A percentile compares a stretch with the other conserved stretches of the same genome.
Conservation (phyloP, 106 monocot genomes). For the Apostasia ramifera region DNA sequence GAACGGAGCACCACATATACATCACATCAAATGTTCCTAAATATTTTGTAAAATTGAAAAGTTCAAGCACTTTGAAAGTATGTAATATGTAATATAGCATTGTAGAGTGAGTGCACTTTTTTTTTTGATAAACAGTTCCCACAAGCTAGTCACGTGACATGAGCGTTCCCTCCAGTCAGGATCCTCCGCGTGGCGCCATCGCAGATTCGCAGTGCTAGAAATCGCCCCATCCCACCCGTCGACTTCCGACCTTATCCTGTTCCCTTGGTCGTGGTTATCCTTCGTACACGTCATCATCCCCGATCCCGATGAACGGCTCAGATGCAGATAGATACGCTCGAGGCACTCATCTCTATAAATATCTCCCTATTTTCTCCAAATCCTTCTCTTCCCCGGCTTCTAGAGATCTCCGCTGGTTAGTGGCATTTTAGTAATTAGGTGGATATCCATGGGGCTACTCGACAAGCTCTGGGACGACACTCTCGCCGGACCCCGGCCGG, state of each 20-base stretch:
- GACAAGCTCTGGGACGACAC: conserved; percentile 81
- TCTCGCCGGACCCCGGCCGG: conserved; percentile 62
- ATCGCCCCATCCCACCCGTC: not conserved
- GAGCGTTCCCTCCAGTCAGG: too few species aligned
- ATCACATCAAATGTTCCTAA: too few species aligned
- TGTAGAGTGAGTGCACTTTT: too few species aligned
- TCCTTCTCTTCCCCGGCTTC: not conserved
- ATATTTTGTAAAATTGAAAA: too few species aligned
- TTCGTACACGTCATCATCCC: not conserved
- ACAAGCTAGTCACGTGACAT: too few species aligned
- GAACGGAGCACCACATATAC: too few species aligned
- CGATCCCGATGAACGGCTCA: not conserved
- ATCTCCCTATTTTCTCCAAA: not conserved
- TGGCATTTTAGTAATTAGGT: conserved; percentile 1
- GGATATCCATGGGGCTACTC: conserved; percentile 44
- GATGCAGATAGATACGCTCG: too few species aligned
- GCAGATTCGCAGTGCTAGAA: too few species aligned
- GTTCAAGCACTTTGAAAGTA: too few species aligned
- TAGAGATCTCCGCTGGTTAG: not conserved
- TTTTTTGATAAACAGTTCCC: too few species aligned
- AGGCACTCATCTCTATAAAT: not conserved
- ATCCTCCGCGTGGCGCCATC: not conserved
- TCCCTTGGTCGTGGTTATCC: not conserved
- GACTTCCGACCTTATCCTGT: not conserved
- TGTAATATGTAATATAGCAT: too few species aligned